These are phyloP conservation scores for Diacronema lutheri DNA, from an alignment of 78 protist genomes.

Conservation along the genomic window DNA sequence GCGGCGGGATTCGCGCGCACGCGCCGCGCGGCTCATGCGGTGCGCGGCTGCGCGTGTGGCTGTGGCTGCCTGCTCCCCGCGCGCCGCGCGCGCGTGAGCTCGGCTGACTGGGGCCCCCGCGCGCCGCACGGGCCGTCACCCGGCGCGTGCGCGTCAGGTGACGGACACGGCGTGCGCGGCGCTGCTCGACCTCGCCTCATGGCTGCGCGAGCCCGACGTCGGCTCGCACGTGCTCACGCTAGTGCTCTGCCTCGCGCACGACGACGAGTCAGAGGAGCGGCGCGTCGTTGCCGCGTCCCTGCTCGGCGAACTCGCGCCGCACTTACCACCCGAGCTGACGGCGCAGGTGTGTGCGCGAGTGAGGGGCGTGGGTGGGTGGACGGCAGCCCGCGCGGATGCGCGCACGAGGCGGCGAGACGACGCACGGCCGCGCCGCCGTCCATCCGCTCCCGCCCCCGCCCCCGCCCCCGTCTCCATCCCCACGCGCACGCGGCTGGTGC, in stretches of 20 bases:
- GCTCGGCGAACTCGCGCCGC: constrained; percentile 6
- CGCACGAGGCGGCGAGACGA: too few species aligned
- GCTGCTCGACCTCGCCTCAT: constrained; percentile 12
- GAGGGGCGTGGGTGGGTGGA: too few species aligned
- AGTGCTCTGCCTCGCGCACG: constrained; percentile 50
- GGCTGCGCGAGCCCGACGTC: constrained; percentile 13
- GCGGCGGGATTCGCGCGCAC: too few species aligned
- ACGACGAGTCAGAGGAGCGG: constrained; percentile 37
- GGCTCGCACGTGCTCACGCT: constrained; percentile 15
- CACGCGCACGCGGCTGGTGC: background rate
- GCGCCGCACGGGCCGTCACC: too few species aligned
- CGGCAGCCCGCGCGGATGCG: background rate
- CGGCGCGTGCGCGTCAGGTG: too few species aligned
- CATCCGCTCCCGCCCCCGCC: background rate
- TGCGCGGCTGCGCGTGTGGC: too few species aligned
- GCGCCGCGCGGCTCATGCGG: too few species aligned
- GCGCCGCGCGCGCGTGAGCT: too few species aligned
- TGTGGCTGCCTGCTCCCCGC: too few species aligned
- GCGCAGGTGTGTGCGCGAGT: too few species aligned
- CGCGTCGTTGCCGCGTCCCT: constrained; percentile 46
- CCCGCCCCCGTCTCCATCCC: background rate
- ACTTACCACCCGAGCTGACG: background rate
- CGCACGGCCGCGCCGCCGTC: too few species aligned
- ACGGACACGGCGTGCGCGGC: constrained; percentile 12
- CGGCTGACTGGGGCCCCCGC: too few species aligned